Conservation (phyloP, 1,284 basidiomycete species). For the Moniliella sp. region DNA sequence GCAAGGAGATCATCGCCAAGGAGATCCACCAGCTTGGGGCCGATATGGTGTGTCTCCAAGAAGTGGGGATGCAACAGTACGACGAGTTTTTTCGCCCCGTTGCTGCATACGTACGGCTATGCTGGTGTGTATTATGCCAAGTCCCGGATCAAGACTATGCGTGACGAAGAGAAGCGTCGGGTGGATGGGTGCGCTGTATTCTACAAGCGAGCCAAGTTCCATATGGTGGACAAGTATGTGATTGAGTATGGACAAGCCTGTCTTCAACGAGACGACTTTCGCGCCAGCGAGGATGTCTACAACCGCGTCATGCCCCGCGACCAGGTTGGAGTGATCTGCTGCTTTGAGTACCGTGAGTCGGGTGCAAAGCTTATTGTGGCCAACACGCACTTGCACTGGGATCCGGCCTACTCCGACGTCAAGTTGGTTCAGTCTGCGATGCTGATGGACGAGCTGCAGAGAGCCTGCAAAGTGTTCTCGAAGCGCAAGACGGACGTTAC, state of each 20-base stretch:
- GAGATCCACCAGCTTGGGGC: constrained; percentile 63
- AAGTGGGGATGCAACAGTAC: constrained; percentile 78
- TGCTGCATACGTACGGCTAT: constrained; percentile 56
- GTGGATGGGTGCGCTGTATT: constrained; percentile 96
- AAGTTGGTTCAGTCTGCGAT: constrained; percentile 87
- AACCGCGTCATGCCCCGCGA: constrained; percentile 89
- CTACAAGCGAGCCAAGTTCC: constrained; percentile 66
- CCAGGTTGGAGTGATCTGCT: constrained; percentile 68
- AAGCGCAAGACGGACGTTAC: constrained; percentile 51
- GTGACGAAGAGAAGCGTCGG: constrained; percentile 56
- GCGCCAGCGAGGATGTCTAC: constrained; percentile 98
- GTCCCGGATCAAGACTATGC: constrained; percentile 79
- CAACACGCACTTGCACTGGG: constrained; percentile 84
- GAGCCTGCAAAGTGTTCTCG: constrained; percentile 62
- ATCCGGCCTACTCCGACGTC: constrained; percentile 76
- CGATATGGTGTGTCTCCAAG: constrained; percentile 73
- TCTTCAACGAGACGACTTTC: constrained; percentile 78
- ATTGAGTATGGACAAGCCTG: constrained; percentile 85
- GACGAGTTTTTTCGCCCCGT: constrained; percentile 73
- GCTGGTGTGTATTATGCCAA: constrained; percentile 85
- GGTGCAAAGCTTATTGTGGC: constrained; percentile 70
- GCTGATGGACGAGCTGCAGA: constrained; percentile 75
- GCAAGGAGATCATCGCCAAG: constrained; percentile 67
- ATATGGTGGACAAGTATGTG: constrained; percentile 75
- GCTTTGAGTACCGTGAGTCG: constrained; percentile 64